These are phyloP conservation scores for Calonectria fujianensis DNA, from an alignment of 2,329 filamentous ascomycete species.

Conservation along the genomic window DNA sequence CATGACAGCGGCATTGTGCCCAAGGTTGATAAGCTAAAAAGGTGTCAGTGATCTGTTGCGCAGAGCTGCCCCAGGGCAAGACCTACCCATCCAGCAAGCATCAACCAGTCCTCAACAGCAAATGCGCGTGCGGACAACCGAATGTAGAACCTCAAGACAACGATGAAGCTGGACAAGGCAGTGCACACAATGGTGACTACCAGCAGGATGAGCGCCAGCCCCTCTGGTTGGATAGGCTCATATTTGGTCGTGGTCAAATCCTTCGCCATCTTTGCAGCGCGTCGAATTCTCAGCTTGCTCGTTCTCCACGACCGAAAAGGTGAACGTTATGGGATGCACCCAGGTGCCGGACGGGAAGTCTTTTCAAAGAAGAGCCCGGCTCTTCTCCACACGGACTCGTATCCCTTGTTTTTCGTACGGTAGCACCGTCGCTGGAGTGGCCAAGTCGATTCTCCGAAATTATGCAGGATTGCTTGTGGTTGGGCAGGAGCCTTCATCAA, in stretches of 20 bases:
- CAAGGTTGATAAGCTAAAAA: slow-evolving; percentile 43
- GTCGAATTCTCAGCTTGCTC: not conserved
- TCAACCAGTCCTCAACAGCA: slow-evolving; percentile 42
- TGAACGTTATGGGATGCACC: not conserved
- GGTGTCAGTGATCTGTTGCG: not conserved
- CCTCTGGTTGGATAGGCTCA: slow-evolving; percentile 45
- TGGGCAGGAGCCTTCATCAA: not conserved
- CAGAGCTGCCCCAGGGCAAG: not conserved
- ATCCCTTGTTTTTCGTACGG: not conserved
- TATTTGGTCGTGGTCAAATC: slow-evolving; percentile 43
- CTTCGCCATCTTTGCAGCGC: slow-evolving; percentile 41
- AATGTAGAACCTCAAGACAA: slow-evolving; percentile 34
- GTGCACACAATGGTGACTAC: slow-evolving; percentile 42
- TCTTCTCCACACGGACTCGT: not conserved
- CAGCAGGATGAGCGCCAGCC: slow-evolving; percentile 40
- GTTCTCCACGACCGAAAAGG: slow-evolving; percentile 4
- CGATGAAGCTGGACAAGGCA: slow-evolving; percentile 37
- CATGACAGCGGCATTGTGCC: slow-evolving; percentile 42
- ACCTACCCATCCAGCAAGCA: slow-evolving; percentile 45
- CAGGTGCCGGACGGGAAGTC: not conserved
- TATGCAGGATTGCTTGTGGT: not conserved
- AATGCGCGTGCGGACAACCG: slow-evolving; percentile 23
- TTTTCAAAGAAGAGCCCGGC: not conserved
- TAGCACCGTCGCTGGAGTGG: not conserved
- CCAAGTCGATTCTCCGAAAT: not conserved